A percentile compares a stretch with the other conserved stretches of the same genome.
Evolutionary conservation across 2,329 filamentous ascomycete genomes (phyloP).

Genomic region (Aspergillus cejpii): DNA sequence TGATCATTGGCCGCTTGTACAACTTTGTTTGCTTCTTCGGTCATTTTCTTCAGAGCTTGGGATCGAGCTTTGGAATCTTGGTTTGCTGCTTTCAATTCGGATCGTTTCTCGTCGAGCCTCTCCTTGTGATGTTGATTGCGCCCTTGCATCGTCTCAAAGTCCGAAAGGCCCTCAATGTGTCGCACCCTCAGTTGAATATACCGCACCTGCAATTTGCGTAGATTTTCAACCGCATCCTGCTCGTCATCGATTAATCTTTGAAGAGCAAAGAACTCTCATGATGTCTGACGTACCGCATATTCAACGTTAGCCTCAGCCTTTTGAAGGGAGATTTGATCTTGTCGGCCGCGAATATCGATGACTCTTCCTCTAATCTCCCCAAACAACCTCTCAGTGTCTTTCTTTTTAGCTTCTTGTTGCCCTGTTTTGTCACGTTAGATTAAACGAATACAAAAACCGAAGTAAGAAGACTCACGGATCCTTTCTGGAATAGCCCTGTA

Average conservation of each 20-base stretch:
- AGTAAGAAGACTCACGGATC: slow-evolving; percentile 52
- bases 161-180: slow-evolving; percentile 74
- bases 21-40: slow-evolving; percentile 15
- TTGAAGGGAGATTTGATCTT: slow-evolving; percentile 51
- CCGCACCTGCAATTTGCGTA: slow-evolving; percentile 57
- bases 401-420: slow-evolving; percentile 43
- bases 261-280: not conserved
- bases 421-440: slow-evolving; percentile 34
- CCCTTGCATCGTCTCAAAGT: slow-evolving; percentile 60
- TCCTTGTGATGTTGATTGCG: slow-evolving; percentile 57
- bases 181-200: slow-evolving; percentile 64
- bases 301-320: slow-evolving; percentile 52
- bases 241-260: slow-evolving; percentile 1
- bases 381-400: slow-evolving; percentile 37
- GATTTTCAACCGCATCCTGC: slow-evolving; percentile 53
- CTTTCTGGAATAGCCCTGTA: slow-evolving; percentile 64
- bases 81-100: slow-evolving; percentile 36
- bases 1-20: slow-evolving; percentile 10
- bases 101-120: slow-evolving; percentile 37
- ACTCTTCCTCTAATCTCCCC: slow-evolving; percentile 45
- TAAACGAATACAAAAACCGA: not conserved
- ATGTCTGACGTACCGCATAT: slow-evolving; percentile 45
- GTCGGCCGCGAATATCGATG: slow-evolving; percentile 47
- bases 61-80: slow-evolving; percentile 30
- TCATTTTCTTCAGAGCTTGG: slow-evolving; percentile 14